Conservation (phyloP, 139 green algal genomes). For the Yamagishiella unicocca region DNA sequence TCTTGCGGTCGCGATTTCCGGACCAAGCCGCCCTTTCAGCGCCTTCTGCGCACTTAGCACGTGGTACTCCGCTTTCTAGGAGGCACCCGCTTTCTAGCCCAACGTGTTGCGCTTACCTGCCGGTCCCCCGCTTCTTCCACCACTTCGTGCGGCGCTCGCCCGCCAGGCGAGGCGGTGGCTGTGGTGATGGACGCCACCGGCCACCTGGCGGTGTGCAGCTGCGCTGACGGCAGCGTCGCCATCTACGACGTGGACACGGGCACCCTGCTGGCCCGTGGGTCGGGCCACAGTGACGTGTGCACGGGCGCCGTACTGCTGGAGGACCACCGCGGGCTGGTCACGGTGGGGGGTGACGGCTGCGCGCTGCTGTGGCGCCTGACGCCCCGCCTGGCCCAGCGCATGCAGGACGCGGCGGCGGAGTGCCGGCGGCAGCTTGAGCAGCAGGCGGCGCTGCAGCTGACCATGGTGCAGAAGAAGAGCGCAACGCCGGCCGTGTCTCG, state of each 20-base stretch:
- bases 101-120: no score
- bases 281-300: slow-evolving; percentile 57
- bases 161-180: slow-evolving; percentile 55
- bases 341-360: slow-evolving; percentile 64
- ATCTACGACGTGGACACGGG: slow-evolving; percentile 59
- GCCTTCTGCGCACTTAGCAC: no score
- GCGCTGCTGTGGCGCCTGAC: slow-evolving; percentile 68
- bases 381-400: slow-evolving; percentile 23
- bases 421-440: slow-evolving; percentile 15
- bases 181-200: slow-evolving; percentile 63
- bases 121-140: no score
- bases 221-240: slow-evolving; percentile 60
- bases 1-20: no score
- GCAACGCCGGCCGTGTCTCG: background rate
- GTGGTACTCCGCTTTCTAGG: no score
- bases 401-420: slow-evolving; percentile 38
- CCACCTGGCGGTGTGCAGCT: slow-evolving; percentile 51
- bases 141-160: no score
- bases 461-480: background rate
- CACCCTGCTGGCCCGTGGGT: slow-evolving; percentile 47
- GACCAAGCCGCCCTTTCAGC: no score
- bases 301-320: slow-evolving; percentile 43
- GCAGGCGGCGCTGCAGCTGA: slow-evolving; percentile 8
- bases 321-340: slow-evolving; percentile 30
- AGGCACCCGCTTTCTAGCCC: no score